A percentile compares a stretch with the other conserved stretches of the same genome.
Conservation (phyloP, 768 basidiomycete genomes). For the Floccularia luteovirens region DNA sequence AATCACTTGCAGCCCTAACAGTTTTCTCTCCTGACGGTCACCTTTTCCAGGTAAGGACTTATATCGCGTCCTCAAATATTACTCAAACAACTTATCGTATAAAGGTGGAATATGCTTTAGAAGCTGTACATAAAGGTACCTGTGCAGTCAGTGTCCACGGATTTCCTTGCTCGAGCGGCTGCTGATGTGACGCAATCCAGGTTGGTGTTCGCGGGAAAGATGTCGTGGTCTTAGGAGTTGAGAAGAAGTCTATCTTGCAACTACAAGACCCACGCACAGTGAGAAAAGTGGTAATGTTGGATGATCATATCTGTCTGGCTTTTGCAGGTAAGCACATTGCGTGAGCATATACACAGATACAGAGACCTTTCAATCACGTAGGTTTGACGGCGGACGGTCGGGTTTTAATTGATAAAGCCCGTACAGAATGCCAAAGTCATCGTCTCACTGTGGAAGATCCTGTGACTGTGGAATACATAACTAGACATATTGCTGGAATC, state of each 20-base stretch:
- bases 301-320: slow-evolving; percentile 95
- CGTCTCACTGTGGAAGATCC: slow-evolving; percentile 97
- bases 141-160: slow-evolving; percentile 64
- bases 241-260: slow-evolving; percentile 97
- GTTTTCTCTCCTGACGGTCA: slow-evolving; percentile 99
- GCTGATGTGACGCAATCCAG: slow-evolving; percentile 27
- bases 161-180: background rate
- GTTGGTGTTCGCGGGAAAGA: slow-evolving; percentile 94
- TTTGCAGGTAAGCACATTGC: slow-evolving; percentile 69
- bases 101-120: slow-evolving; percentile 97
- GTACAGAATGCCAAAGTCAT: slow-evolving; percentile 96
- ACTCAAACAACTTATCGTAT: slow-evolving; percentile 8
- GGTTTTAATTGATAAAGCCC: slow-evolving; percentile 95
- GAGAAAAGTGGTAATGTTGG: slow-evolving; percentile 95
- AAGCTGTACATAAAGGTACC: slow-evolving; percentile 95
- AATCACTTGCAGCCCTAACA: slow-evolving; percentile 63
- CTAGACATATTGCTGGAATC: slow-evolving; percentile 95
- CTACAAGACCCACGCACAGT: slow-evolving; percentile 98
- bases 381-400: slow-evolving; percentile 97
- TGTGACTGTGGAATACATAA: slow-evolving; percentile 97
- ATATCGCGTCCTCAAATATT: slow-evolving; percentile 8
- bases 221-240: slow-evolving; percentile 93
- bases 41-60: slow-evolving; percentile 76
- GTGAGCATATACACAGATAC: too few species aligned
- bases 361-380: slow-evolving; percentile 28